phyloP scores from a whole-genome alignment of 78 protist species.

The Dictyostelium purpureum region DNA sequence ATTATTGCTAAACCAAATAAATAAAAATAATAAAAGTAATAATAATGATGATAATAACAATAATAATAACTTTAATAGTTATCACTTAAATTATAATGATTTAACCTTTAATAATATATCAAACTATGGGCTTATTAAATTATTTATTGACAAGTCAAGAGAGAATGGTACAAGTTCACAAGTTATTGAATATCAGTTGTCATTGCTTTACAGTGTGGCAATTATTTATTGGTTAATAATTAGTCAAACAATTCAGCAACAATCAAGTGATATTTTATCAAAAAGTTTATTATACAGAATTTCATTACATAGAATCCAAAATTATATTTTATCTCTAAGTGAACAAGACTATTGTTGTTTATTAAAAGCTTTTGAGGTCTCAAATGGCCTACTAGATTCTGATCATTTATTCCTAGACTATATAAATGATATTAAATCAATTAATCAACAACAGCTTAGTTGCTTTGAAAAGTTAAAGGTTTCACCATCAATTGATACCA shows the following conservation, averaged over 20 bases:
- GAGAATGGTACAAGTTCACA: constrained; percentile 1
- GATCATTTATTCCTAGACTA: not conserved
- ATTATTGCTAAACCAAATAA: not conserved
- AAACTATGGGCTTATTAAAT: not conserved
- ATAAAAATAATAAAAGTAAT: not conserved
- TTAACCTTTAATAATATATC: not conserved
- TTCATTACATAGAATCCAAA: not conserved
- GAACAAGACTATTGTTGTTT: constrained; percentile 1
- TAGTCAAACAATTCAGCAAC: not conserved
- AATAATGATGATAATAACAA: not conserved
- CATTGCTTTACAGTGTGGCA: not conserved
- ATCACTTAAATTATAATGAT: not conserved
- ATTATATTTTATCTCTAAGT: not conserved
- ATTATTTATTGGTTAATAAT: constrained; percentile 1
- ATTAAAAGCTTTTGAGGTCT: not conserved
- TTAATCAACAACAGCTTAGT: not conserved
- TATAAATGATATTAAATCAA: not conserved
- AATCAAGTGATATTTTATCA: not conserved
- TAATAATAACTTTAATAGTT: not conserved
- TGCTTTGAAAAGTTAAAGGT: not conserved
- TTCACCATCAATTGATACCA: not conserved
- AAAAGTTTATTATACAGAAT: not conserved
- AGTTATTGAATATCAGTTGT: constrained; percentile 1
- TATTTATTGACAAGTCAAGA: not conserved
- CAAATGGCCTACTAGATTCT: not conserved